Conservation (phyloP, 768 basidiomycete species). For the Tulasnella calospora region DNA sequence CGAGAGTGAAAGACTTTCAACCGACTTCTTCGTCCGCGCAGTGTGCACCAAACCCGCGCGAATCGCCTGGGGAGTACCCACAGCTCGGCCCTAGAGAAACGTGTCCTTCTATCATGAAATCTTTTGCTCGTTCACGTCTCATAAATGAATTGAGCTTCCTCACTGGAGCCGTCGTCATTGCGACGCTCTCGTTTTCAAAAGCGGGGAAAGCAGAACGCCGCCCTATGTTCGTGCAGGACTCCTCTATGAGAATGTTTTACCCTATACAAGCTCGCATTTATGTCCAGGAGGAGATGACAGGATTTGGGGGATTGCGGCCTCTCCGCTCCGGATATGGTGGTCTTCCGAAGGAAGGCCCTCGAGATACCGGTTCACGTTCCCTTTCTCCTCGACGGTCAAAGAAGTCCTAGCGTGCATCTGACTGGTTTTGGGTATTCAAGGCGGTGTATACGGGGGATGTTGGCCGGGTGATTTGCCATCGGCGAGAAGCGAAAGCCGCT, state of each 20-base stretch:
- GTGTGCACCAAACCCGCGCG: not conserved
- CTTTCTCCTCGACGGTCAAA: not conserved
- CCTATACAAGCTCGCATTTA: not conserved
- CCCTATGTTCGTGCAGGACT: not conserved
- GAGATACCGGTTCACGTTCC: not conserved
- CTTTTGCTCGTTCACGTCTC: not conserved
- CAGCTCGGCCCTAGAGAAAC: not conserved
- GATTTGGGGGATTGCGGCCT: not conserved
- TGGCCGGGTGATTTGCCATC: not conserved
- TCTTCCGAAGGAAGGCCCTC: not conserved
- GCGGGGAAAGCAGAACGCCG: not conserved
- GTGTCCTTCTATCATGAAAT: not conserved
- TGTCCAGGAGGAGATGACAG: not conserved
- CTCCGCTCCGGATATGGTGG: not conserved
- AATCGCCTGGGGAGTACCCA: not conserved
- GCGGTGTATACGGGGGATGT: not conserved
- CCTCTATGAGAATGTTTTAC: not conserved
- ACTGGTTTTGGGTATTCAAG: not conserved
- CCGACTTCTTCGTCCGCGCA: not conserved
- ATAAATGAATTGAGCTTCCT: not conserved
- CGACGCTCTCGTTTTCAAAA: not conserved
- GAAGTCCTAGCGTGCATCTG: not conserved
- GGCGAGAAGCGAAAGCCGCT: not conserved
- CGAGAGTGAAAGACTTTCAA: not conserved
- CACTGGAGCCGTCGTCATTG: not conserved